A percentile compares a stretch with the other conserved stretches of the same genome.
Evolutionary conservation across 2,329 filamentous ascomycete genomes (phyloP).

Genomic region (Grosmannia huntii): DNA sequence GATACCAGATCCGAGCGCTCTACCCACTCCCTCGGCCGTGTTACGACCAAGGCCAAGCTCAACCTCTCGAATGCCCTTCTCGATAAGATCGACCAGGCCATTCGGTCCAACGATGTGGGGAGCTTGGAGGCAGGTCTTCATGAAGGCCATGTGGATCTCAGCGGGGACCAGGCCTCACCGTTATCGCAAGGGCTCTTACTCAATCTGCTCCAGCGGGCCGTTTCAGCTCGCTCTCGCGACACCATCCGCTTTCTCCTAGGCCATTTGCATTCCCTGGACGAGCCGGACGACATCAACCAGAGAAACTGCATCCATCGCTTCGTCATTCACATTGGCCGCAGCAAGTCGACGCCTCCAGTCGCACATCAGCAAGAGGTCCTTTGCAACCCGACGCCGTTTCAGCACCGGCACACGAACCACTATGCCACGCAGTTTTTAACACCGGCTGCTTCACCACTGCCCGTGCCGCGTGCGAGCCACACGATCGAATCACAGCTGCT

Average conservation of each 20-base stretch:
- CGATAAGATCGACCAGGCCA: slow-evolving; percentile 59
- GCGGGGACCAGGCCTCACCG: neutral
- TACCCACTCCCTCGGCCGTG: slow-evolving; percentile 61
- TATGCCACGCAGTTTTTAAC: slow-evolving; percentile 64
- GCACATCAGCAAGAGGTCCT: slow-evolving; percentile 38
- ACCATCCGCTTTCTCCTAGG: slow-evolving; percentile 62
- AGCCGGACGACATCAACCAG: slow-evolving; percentile 84
- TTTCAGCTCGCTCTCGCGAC: slow-evolving; percentile 53
- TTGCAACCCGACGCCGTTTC: slow-evolving; percentile 25
- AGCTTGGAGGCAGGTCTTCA: slow-evolving; percentile 43
- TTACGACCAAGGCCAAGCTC: slow-evolving; percentile 61
- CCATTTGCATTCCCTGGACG: slow-evolving; percentile 60
- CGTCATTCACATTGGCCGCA: slow-evolving; percentile 80
- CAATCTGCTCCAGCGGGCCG: slow-evolving; percentile 66
- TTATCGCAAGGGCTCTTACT: slow-evolving; percentile 54
- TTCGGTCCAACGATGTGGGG: slow-evolving; percentile 52
- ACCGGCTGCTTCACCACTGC: slow-evolving; percentile 56
- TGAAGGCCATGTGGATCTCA: slow-evolving; percentile 36
- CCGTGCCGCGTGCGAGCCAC: slow-evolving; percentile 47
- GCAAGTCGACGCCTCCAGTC: slow-evolving; percentile 32
- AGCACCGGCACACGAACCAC: slow-evolving; percentile 31
- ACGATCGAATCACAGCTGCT: slow-evolving; percentile 56
- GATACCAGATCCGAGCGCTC: slow-evolving; percentile 66
- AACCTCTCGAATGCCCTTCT: slow-evolving; percentile 56
- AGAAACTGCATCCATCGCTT: slow-evolving; percentile 88